Evolutionary conservation across 1,284 basidiomycete species (phyloP), one percentile per base, ranked within the genome.

Genomic region (Rhodotorula sp.): DNA sequence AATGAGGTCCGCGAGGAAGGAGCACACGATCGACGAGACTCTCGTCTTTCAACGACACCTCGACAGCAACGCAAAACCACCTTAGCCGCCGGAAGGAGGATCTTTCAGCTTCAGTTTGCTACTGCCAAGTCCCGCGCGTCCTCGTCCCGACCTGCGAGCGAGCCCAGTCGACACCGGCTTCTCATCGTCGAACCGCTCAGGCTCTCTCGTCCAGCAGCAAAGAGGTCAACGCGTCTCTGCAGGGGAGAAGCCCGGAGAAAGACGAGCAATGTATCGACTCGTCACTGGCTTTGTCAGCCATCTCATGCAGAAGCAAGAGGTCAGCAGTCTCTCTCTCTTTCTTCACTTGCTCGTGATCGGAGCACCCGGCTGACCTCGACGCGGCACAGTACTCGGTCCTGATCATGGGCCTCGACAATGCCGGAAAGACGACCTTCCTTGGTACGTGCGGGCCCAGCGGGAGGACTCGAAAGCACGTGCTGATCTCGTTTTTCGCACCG

Each of bases 221-320:
- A 24, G 20, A 49, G 18, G 20, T 49, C 20, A 24, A 18, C 2
- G 24, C 48, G 24, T 20, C 48, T 49, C 48, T 22, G 22, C 48
- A 42, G 37, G 48, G 20, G 8, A 49, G 48, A 18, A 49, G 48
- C 20, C 48, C 10, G 53, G 18, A 14, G n/a, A 4, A 53, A 22
- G 20, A 37, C 24, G 51, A 20, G 33, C 30, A 53, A 91, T 95
- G 93, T 95, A 94, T 82, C 91, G 95, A 81, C 86, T 95, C 56
- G 84, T 95, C 77, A 92, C 90, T 77, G 93, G 93, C 46, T 83
- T 95, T 20, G 89, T 95, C 81, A 88, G 91, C 79, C 89, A 94
- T 82, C 82, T 95, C 45, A 95, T 91, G 26, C 87, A 90, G 75
- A 95, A 95, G 82, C 93, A 95, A 75, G 91, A 95, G 78, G 75